Conservation (phyloP, 176 grass and related monocot genomes). For the Miscanthus lutarioriparius region DNA sequence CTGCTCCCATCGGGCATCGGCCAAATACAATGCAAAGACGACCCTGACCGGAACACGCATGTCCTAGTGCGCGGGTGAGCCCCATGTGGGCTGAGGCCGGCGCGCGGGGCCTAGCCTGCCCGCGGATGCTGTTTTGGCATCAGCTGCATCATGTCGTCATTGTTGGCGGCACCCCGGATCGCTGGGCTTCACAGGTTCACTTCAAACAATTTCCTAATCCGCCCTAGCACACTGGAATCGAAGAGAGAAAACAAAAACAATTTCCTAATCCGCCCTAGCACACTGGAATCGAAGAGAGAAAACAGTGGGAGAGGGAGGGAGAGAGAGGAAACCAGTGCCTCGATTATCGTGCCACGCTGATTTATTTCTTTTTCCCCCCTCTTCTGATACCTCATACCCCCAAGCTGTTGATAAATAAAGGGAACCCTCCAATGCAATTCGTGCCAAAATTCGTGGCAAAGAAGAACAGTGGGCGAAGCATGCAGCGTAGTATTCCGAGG, state of each 20-base stretch:
- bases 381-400: too few relatives aligned
- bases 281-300: too few relatives aligned
- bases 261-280: too few relatives aligned
- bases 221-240: background rate
- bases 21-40: background rate
- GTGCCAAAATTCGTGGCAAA: background rate
- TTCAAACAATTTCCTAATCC: background rate
- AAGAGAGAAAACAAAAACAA: background rate
- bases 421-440: background rate
- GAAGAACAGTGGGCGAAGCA: background rate
- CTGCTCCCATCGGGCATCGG: background rate
- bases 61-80: background rate
- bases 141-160: background rate
- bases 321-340: too few relatives aligned
- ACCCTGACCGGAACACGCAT: background rate
- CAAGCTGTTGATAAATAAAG: too few relatives aligned
- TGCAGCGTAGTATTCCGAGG: background rate
- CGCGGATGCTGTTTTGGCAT: background rate
- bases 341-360: too few relatives aligned
- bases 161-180: background rate
- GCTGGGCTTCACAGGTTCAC: background rate
- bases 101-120: background rate
- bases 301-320: too few relatives aligned
- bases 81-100: conserved; percentile 20
- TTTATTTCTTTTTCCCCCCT: too few relatives aligned